Conservation (phyloP, 106 monocot genomes). For the Phalaenopsis equestris region DNA sequence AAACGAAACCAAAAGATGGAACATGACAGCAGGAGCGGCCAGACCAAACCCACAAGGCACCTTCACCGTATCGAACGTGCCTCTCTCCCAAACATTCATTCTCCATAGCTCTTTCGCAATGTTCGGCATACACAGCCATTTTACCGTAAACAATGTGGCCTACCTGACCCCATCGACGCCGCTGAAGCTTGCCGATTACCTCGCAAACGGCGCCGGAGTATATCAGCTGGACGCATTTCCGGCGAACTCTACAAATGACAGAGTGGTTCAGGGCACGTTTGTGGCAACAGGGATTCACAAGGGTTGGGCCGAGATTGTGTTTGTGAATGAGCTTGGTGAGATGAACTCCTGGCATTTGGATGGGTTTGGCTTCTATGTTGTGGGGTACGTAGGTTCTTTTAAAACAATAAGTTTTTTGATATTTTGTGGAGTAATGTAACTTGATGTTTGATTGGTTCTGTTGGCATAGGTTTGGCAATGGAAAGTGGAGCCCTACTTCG, state of each 20-base stretch:
- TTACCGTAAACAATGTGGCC: constrained; percentile 34
- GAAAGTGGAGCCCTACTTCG: constrained; percentile 27
- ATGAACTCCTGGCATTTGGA: constrained; percentile 50
- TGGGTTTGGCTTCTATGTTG: constrained; percentile 37
- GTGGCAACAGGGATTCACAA: constrained; percentile 30
- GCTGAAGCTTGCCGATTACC: constrained; percentile 38
- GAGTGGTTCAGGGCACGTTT: constrained; percentile 15
- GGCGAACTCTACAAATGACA: neutral
- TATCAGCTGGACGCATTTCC: constrained; percentile 33
- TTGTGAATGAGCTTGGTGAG: constrained; percentile 16
- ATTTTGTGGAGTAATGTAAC: too few species aligned
- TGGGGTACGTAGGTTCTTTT: constrained; percentile 20
- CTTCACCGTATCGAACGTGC: constrained; percentile 26
- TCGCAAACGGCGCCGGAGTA: constrained; percentile 31
- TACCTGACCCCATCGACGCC: constrained; percentile 32
- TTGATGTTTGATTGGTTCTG: neutral
- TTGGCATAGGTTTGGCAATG: constrained; percentile 24
- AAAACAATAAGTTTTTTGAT: too few species aligned
- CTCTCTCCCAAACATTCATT: constrained; percentile 22
- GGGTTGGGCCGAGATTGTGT: constrained; percentile 34
- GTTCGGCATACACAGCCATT: neutral
- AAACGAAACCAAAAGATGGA: constrained; percentile 19
- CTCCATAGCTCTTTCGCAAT: constrained; percentile 9
- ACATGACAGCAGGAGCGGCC: constrained; percentile 37
- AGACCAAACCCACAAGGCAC: constrained; percentile 49